Conservation (phyloP, 306 rosid species). For the Cicer arietinum region DNA sequence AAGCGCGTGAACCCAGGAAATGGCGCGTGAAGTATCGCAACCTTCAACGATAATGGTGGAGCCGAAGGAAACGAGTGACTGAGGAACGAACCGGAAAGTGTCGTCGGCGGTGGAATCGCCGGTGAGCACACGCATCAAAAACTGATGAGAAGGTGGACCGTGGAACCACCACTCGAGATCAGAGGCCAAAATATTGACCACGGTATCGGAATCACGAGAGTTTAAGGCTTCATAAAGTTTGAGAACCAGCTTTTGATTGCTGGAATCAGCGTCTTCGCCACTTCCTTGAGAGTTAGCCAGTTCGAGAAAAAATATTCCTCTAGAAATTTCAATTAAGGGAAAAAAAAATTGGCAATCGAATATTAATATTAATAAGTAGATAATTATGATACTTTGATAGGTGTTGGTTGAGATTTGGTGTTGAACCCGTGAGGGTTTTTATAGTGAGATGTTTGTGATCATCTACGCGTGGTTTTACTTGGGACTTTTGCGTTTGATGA, state of each 20-base stretch:
- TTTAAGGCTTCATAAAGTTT: conserved; percentile 84
- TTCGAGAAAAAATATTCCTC: conserved; percentile 38
- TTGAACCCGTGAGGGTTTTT: not conserved
- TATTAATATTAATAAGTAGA: not conserved
- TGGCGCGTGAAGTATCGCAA: conserved; percentile 60
- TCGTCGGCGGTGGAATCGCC: conserved; percentile 54
- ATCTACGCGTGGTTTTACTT: not conserved
- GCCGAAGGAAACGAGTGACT: conserved; percentile 66
- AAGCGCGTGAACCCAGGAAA: conserved; percentile 92
- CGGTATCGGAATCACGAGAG: conserved; percentile 71
- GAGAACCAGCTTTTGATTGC: conserved; percentile 69
- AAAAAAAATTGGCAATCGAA: not conserved
- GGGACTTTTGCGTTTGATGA: not conserved
- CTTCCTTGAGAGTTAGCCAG: conserved; percentile 88
- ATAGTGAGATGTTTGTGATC: conserved; percentile 9
- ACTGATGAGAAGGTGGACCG: conserved; percentile 91
- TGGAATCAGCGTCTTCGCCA: conserved; percentile 60
- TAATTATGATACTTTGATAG: no score
- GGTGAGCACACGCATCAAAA: conserved; percentile 82
- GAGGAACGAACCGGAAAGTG: conserved; percentile 61
- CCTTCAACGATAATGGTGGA: conserved; percentile 82
- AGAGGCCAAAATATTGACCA: conserved; percentile 65
- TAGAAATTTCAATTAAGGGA: not conserved
- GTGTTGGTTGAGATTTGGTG: not conserved
- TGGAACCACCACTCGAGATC: conserved; percentile 99